phyloP scores from a whole-genome alignment of 2,329 filamentous ascomycete genomes.

The Fusarium annulatum region DNA sequence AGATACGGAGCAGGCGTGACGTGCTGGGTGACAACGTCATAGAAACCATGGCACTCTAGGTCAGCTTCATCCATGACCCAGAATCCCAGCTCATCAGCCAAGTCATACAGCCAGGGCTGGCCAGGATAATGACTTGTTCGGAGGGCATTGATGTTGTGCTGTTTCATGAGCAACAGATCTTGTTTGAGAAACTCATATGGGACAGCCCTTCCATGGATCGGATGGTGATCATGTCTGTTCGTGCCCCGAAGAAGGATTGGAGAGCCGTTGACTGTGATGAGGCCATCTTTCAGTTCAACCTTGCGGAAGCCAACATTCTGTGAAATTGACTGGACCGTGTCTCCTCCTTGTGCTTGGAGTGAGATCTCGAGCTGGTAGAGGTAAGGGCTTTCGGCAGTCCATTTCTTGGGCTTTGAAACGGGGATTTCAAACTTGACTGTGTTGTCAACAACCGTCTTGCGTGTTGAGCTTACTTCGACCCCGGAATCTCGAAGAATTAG shows the following conservation, averaged over 20 bases:
- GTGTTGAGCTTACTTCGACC: neutral
- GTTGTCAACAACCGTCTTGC: rapidly evolving
- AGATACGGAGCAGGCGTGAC: conserved; percentile 8
- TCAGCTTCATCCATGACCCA: conserved; percentile 25
- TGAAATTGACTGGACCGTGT: neutral
- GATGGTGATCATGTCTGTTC: conserved; percentile 17
- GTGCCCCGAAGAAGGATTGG: neutral
- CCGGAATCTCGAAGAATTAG: neutral
- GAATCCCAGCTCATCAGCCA: conserved; percentile 12
- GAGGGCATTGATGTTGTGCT: conserved; percentile 18
- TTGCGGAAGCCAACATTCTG: conserved; percentile 13
- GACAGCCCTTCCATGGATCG: conserved; percentile 3
- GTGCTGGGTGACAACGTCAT: conserved; percentile 12
- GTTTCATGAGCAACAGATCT: conserved; percentile 13
- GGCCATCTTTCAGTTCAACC: neutral
- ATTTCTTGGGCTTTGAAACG: neutral
- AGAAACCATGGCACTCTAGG: conserved; percentile 7
- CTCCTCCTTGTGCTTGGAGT: rapidly evolving
- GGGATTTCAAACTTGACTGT: neutral
- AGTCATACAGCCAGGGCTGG: conserved; percentile 5
- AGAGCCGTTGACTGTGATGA: conserved; percentile 3
- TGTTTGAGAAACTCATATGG: conserved; percentile 14
- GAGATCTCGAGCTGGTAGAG: conserved; percentile 4
- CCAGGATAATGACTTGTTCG: conserved; percentile 12
- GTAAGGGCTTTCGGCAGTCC: conserved; percentile 3